Evolutionary conservation across 805 yeast genomes (phyloP).

Genomic region (Yarrowia hollandica): DNA sequence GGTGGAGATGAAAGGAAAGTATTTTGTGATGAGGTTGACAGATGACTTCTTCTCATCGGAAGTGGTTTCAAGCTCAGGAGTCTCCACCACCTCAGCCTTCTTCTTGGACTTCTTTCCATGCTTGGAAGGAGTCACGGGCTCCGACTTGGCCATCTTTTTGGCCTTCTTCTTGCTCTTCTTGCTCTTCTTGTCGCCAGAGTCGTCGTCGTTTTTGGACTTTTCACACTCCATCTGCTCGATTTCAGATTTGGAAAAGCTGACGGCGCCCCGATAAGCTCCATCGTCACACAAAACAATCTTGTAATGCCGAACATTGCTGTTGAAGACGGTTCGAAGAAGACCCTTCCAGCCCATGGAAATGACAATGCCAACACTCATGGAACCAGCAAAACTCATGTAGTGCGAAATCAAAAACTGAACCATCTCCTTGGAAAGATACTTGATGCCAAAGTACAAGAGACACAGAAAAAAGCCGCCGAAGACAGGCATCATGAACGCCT

Average conservation of each 20-base stretch:
- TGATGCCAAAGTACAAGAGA: constrained; percentile 45
- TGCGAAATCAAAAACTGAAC: constrained; percentile 43
- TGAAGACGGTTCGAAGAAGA: constrained; percentile 23
- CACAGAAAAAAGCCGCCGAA: constrained; percentile 46
- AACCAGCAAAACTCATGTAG: constrained; percentile 44
- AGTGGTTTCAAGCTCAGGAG: not conserved
- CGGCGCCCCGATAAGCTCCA: not conserved
- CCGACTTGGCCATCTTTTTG: too few species aligned
- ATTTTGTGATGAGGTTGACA: not conserved
- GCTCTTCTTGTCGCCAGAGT: constrained; percentile 46
- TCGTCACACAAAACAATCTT: constrained; percentile 29
- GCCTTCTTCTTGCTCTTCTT: constrained; percentile 25
- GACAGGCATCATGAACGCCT: constrained; percentile 49
- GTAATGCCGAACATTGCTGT: constrained; percentile 28
- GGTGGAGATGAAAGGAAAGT: constrained; percentile 21
- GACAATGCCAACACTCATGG: constrained; percentile 42
- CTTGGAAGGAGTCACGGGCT: not conserved
- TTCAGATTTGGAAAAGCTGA: constrained; percentile 33
- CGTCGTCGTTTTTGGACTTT: constrained; percentile 55
- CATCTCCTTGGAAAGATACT: constrained; percentile 40
- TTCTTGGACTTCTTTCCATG: not conserved
- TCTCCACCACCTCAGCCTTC: not conserved
- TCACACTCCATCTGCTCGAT: constrained; percentile 45
- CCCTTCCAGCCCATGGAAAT: constrained; percentile 32
- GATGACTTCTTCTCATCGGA: not conserved